Evolutionary conservation across 495 filamentous ascomycete genomes (phyloP), one percentile per base, ranked within the genome.

Genomic region (Lasiosphaeria ovina): DNA sequence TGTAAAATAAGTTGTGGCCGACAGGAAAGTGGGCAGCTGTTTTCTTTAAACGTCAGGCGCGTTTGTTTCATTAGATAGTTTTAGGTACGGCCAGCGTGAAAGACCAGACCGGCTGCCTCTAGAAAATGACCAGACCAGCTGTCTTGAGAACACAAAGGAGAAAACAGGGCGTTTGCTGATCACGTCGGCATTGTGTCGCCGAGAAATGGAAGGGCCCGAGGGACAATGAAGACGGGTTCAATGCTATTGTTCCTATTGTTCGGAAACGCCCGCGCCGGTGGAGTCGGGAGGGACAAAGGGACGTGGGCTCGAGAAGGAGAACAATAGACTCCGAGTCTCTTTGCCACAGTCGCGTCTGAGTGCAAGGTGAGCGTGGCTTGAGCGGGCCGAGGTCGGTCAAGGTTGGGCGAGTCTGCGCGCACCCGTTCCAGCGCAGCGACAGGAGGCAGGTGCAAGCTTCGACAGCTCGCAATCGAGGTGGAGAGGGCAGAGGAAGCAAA

Each of bases 1-100:
- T 24, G 24, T 24, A 24, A 24, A 24, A 24, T 24, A 24, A 24
- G 24, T 24, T 24, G 24, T 24, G 24, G 24, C 2, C 24, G 24
- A 24, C 24, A 24, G 24, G 24, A 24, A 24, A 24, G 24, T 24
- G 24, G 24, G 24, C 24, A 24, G 44, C 38, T 50, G 32, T 61
- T 35, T n/a, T 47, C n/a, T 32, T 24, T 61, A 1, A 12, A 58
- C 31, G 55, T 24, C 36, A 31, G 36, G 58, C 35, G 51, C 32
- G 45, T 51, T 24, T 24, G 24, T 24, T 24, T 24, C 24, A 24
- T 24, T 24, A 24, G 24, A 24, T 24, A 24, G 24, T 24, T 24
- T 24, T 54, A 24, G 33, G 16, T 49, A 57, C 67, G 55, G 36
- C 66, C 64, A 57, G 67, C 62, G 67, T 49, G 56, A 53, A 55